A percentile compares a stretch with the other conserved stretches of the same genome.
Evolutionary conservation across 371 early-diverging fungal species (phyloP).

Genomic region (Mucor ambiguus): DNA sequence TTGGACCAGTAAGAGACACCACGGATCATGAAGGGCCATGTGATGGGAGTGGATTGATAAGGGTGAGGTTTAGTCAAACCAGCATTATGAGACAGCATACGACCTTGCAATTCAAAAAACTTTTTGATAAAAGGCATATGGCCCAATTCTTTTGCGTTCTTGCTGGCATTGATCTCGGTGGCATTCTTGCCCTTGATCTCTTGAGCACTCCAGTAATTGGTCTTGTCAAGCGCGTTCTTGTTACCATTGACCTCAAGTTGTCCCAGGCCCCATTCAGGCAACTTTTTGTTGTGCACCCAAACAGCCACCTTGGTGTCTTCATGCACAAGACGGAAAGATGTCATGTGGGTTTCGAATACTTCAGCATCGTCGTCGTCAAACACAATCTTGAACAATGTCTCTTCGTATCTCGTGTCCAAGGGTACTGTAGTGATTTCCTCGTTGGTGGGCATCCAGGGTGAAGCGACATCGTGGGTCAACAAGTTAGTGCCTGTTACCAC

Average conservation of each 20-base stretch:
- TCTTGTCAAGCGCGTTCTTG: conserved; percentile 75
- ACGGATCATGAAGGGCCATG: conserved; percentile 90
- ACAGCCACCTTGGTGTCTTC: conserved; percentile 81
- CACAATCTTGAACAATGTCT: conserved; percentile 68
- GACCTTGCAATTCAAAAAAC: conserved; percentile 86
- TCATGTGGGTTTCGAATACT: conserved; percentile 58
- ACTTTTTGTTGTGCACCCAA: conserved; percentile 71
- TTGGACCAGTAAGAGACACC: conserved; percentile 96
- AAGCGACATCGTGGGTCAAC: conserved; percentile 97
- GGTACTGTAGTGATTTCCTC: conserved; percentile 91
- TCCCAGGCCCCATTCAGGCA: conserved; percentile 96
- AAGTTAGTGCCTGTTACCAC: conserved; percentile 68
- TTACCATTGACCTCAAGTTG: conserved; percentile 98
- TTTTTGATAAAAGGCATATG: conserved; percentile 76
- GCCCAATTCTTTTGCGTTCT: conserved; percentile 40
- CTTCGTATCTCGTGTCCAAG: conserved; percentile 54
- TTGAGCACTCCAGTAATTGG: conserved; percentile 80
- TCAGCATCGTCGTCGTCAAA: conserved; percentile 57
- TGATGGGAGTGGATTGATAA: conserved; percentile 79
- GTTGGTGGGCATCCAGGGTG: conserved; percentile 94
- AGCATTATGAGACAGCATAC: conserved; percentile 92
- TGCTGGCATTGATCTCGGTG: conserved; percentile 38
- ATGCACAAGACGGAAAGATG: conserved; percentile 71
- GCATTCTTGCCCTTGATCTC: conserved; percentile 69
- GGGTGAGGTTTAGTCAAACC: conserved; percentile 92